Base-by-base conservation (phyloP, 164 flowering plant genomes). In the Brasenia schreberi region DNA sequence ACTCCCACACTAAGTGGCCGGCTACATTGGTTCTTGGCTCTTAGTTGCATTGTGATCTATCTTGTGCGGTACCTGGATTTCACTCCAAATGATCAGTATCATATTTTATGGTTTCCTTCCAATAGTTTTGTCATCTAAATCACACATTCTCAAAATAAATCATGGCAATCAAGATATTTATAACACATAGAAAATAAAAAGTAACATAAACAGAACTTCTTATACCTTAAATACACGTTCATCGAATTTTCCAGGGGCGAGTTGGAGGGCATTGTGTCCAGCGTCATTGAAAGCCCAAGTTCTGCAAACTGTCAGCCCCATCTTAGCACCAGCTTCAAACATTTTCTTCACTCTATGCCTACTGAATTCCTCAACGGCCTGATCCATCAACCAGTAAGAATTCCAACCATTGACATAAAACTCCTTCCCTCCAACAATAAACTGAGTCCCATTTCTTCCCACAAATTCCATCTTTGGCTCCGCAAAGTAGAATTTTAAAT, bases 281-380 rank as follows among this genome's bases (percentile, higher is more conserved):
- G 96, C 99, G 79, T 94, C 99, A 76, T 87, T 94, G 76, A 94
- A 94, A n/a, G 99, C 99, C 99, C 99, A 94, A 70, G 97, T 85
- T 66, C 99, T 73, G 67, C 99, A 94, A 49, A 94, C 99, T 18
- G 96, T 84, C 23, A 94, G 84, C 69, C 97, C 99, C 97, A 94
- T 88, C 78, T 83, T 87, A 0, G 90, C 84, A 18, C 90, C 99
- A 11, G 82, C 77, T 69, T 81, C 83, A 45, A 94, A 73, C 83
- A 94, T 84, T 19, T 74, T 82, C 43, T 82, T 70, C 14, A 94
- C 84, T 73, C 85, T 84, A 4, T 82, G 82, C 71, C 74, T 81
- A 60, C 76, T 85, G 65, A 70, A 72, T 7, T 79, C 88, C 60
- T 87, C 85, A 69, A 80, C 96, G 65, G 89, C 84, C 63, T 86